Conservation (phyloP, 2,329 filamentous ascomycete genomes). For the Aspergillus calidoustus region DNA sequence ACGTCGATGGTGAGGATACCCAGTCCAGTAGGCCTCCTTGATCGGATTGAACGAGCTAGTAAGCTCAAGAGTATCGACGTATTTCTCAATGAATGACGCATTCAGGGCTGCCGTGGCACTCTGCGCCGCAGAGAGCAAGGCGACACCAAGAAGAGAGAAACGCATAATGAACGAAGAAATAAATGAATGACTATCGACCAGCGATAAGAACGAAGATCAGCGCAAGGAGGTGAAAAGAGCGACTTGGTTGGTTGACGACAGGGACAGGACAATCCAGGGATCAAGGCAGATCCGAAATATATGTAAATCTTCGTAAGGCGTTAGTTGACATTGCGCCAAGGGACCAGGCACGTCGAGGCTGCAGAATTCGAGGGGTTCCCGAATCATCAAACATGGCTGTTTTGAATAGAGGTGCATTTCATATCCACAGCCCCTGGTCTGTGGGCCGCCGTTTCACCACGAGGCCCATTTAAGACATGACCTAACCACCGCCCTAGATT, state of each 20-base stretch:
- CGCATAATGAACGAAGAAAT: slow-evolving; percentile 24
- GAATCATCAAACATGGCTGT: slow-evolving; percentile 3
- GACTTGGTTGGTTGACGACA: neutral
- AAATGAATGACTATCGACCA: slow-evolving; percentile 8
- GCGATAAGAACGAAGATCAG: slow-evolving; percentile 5
- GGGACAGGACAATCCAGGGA: neutral
- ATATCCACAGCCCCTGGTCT: neutral
- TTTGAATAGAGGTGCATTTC: slow-evolving; percentile 5
- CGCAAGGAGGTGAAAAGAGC: neutral
- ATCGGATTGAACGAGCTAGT: slow-evolving; percentile 60
- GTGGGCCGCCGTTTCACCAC: slow-evolving; percentile 12
- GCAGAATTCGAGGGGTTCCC: neutral
- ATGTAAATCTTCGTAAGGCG: neutral
- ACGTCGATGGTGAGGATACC: slow-evolving; percentile 63
- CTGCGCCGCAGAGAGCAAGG: slow-evolving; percentile 32
- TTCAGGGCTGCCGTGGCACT: slow-evolving; percentile 27
- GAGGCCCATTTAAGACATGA: neutral
- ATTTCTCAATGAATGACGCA: slow-evolving; percentile 40
- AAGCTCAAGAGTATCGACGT: slow-evolving; percentile 53
- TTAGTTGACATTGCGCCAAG: neutral
- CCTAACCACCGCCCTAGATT: neutral
- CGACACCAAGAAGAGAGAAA: slow-evolving; percentile 28
- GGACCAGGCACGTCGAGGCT: neutral
- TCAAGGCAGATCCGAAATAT: neutral
- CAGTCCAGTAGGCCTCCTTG: slow-evolving; percentile 65